Base-by-base conservation (phyloP, 2,329 filamentous ascomycete species). In the Hypoxylon sp. region DNA sequence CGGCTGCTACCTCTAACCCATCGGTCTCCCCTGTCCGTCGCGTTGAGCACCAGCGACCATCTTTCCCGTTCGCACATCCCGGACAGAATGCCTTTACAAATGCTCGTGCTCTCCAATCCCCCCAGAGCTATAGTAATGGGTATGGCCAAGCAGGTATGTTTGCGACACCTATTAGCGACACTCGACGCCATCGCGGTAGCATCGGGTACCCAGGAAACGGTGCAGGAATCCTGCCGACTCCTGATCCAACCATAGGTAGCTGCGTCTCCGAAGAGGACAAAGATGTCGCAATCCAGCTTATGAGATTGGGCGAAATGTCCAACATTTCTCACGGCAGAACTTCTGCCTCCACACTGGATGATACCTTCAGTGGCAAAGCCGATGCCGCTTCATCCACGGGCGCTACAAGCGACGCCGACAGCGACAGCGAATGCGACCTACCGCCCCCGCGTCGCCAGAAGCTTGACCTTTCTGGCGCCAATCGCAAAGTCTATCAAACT, bases 231-330 rank as follows among this genome's bases (percentile, higher is more conserved):
- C 82, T 97, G 67, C 94, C 94, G 19, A 99, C 95, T 1, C 95
- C 95, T 24, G 95, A 98, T 72, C 94, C 94, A n/a, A 99, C 95
- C 11, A 91, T 98, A 71, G 92, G 92, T 56, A 98, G 94, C 79
- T 96, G 93, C 77, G 94, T 99, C 78, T 98, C 94, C 13, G 95
- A 99, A 76, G 95, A 99, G 78, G 87, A 90, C 71, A 90, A 90
- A 75, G 95, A 99, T 79, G 95, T 98, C 65, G 95, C 95, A 59
- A 90, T 97, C 75, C 95, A 98, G 80, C 84, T 99, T 73, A 98
- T 99, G 89, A 91, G 94, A 71, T 86, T 99, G 56, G 94, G 95
- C 47, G 94, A 97, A 76, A 92, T 94, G 71, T 95, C 93, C 59
- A 97, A 97, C 76, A 91, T 96, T 73, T 97, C 93, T 1, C 92